Evolutionary conservation across 345 rosid genomes (phyloP).

Genomic region (Brassica napus): Da-Ae NC_063445.1:20963501-20964000

Average conservation of each 20-base stretch:
- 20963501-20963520: neutral
- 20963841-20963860: neutral
- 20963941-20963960: neutral
- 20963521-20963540: neutral
- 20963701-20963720: no score
- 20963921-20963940: neutral
- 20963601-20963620: neutral
- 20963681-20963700: no score
- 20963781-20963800: constrained; percentile 14
- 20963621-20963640: neutral
- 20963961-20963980: neutral
- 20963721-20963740: constrained; percentile 30
- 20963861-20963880: neutral
- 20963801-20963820: constrained; percentile 15
- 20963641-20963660: constrained; percentile 22
- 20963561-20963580: neutral
- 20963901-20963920: neutral
- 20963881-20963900: neutral
- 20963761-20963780: constrained; percentile 36
- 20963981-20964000: neutral
- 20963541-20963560: neutral
- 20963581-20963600: neutral
- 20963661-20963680: constrained; percentile 6
- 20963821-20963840: constrained; percentile 18
- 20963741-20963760: constrained; percentile 22